Evolutionary conservation across 1,139 yeast species (phyloP).

Genomic region (Sugiyamaella xylanicola): DNA sequence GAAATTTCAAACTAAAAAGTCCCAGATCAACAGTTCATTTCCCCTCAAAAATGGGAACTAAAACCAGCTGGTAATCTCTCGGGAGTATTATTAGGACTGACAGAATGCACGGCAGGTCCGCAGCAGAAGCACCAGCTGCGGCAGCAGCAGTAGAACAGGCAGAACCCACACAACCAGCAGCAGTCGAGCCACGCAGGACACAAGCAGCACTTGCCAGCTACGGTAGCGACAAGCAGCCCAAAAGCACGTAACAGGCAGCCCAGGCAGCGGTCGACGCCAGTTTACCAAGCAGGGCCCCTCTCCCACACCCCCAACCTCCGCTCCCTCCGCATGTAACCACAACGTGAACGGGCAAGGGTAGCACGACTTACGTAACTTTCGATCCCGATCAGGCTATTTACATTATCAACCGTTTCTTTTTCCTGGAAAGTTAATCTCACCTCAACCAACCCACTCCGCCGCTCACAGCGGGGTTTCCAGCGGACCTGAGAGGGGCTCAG

Average conservation of each 20-base stretch:
- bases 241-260: not conserved
- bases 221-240: not conserved
- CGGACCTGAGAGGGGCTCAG: too few species aligned
- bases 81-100: not conserved
- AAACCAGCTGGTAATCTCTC: not conserved
- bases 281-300: not conserved
- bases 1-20: slow-evolving; percentile 1
- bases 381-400: slow-evolving; percentile 12
- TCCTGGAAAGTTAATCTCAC: slow-evolving; percentile 1
- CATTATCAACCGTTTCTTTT: slow-evolving; percentile 11
- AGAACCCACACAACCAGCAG: too few species aligned
- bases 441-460: too few species aligned
- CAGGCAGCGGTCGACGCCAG: not conserved
- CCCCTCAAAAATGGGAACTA: slow-evolving; percentile 9
- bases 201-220: too few species aligned
- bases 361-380: slow-evolving; percentile 7
- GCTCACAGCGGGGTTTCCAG: too few species aligned
- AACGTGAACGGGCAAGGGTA: slow-evolving; percentile 13
- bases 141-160: not conserved
- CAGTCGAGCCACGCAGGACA: not conserved
- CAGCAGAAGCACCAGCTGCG: not conserved
- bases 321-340: slow-evolving; percentile 5
- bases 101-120: not conserved
- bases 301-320: not conserved
- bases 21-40: slow-evolving; percentile 3